A percentile compares a stretch with the other conserved stretches of the same genome.
Conservation (phyloP, 148 eudicot species). For the Amaranthus hypochondriacus region DNA sequence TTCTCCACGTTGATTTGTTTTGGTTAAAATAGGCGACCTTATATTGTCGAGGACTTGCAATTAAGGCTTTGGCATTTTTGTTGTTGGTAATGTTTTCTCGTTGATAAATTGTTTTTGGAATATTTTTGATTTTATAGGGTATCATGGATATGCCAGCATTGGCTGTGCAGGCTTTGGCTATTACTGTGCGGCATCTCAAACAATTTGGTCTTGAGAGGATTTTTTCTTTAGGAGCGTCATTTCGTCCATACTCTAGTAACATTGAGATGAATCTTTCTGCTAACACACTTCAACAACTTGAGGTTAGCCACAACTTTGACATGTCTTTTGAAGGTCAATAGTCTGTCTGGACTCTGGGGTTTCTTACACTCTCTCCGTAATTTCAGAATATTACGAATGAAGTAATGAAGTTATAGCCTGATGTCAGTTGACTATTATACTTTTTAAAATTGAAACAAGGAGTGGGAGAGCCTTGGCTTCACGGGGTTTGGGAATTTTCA, state of each 20-base stretch:
- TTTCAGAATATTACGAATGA: not conserved
- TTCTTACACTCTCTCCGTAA: not conserved
- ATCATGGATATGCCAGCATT: slow-evolving; percentile 74
- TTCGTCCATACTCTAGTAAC: slow-evolving; percentile 63
- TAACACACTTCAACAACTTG: slow-evolving; percentile 86
- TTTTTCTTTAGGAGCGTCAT: slow-evolving; percentile 70
- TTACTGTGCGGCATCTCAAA: slow-evolving; percentile 66
- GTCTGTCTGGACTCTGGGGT: not conserved
- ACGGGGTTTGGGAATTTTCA: not conserved
- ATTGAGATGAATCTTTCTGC: slow-evolving; percentile 90
- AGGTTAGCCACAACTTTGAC: slow-evolving; percentile 41
- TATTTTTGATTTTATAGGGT: slow-evolving; percentile 34
- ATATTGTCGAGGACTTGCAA: too few relatives aligned
- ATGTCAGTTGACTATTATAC: not conserved
- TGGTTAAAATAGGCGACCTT: too few relatives aligned
- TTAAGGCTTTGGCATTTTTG: too few relatives aligned
- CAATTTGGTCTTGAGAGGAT: slow-evolving; percentile 89
- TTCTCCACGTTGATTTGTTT: too few relatives aligned
- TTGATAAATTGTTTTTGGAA: not conserved
- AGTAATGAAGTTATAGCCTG: not conserved
- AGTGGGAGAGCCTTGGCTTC: not conserved
- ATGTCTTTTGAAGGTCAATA: not conserved
- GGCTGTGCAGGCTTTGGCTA: slow-evolving; percentile 71
- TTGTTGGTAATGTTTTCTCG: not conserved
- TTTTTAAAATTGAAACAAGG: not conserved